Evolutionary conservation across 768 basidiomycete species (phyloP).

Genomic region (Clathrus columnatus): DNA sequence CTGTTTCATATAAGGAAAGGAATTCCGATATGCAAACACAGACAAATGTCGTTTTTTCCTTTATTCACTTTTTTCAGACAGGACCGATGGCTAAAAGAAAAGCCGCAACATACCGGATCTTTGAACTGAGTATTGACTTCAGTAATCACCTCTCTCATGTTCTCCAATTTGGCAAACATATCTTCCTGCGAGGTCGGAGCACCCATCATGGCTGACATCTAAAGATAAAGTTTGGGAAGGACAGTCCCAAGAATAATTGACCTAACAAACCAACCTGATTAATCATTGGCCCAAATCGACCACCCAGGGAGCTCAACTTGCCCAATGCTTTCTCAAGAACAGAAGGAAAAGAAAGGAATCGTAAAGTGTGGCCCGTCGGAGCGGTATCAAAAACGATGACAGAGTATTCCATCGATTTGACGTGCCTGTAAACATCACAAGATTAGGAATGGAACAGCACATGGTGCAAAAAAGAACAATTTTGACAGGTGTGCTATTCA

Average conservation of each 20-base stretch:
- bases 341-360: slow-evolving; percentile 97
- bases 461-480: neutral
- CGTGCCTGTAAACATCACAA: slow-evolving; percentile 53
- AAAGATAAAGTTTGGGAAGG: slow-evolving; percentile 1
- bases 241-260: neutral
- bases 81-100: neutral
- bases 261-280: slow-evolving; percentile 44
- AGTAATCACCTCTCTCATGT: slow-evolving; percentile 93
- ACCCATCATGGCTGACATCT: slow-evolving; percentile 97
- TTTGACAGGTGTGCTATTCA: neutral
- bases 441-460: neutral
- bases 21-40: slow-evolving; percentile 99
- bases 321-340: slow-evolving; percentile 96
- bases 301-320: slow-evolving; percentile 88
- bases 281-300: slow-evolving; percentile 95
- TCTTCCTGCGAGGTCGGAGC: slow-evolving; percentile 91
- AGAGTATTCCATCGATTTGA: slow-evolving; percentile 99
- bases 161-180: slow-evolving; percentile 97
- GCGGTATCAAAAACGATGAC: slow-evolving; percentile 99
- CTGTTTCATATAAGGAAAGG: slow-evolving; percentile 95
- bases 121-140: slow-evolving; percentile 99
- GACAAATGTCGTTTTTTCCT: slow-evolving; percentile 99
- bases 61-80: neutral
- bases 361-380: slow-evolving; percentile 95
- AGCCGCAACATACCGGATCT: slow-evolving; percentile 62